A percentile compares a stretch with the other conserved stretches of the same genome.
Evolutionary conservation across 139 green algal species (phyloP).

Genomic region (Haematococcus lacustris): DNA sequence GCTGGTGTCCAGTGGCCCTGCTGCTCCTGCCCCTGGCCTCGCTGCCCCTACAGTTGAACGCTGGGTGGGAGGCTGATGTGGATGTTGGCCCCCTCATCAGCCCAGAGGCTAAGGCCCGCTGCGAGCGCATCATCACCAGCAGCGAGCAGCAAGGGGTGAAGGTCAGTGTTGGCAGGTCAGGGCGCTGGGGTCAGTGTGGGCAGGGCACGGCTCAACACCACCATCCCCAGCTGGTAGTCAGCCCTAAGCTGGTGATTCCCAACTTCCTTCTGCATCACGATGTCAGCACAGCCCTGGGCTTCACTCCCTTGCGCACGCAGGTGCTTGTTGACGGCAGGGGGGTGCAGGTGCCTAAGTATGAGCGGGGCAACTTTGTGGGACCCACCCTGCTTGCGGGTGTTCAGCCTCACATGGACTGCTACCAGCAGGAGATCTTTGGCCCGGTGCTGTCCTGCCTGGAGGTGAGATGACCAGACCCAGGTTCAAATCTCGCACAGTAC

Average conservation of each 20-base stretch:
- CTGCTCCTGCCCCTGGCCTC: neutral
- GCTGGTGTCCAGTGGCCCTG: neutral
- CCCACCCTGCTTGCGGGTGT: conserved; percentile 85
- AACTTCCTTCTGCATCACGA: neutral
- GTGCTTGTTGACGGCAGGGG: conserved; percentile 72
- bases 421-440: conserved; percentile 92
- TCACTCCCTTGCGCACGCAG: neutral
- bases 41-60: conserved; percentile 44
- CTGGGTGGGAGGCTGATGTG: conserved; percentile 61
- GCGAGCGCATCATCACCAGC: conserved; percentile 60
- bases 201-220: too few relatives aligned
- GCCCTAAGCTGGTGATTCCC: too few relatives aligned
- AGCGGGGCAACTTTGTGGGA: conserved; percentile 87
- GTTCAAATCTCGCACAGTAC: too few relatives aligned
- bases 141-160: conserved; percentile 12
- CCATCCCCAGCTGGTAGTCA: too few relatives aligned
- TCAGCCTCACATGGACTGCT: conserved; percentile 77
- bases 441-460: conserved; percentile 80
- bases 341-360: conserved; percentile 51
- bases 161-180: too few relatives aligned
- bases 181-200: too few relatives aligned
- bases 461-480: neutral
- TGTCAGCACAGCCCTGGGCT: neutral
- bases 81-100: conserved; percentile 91
- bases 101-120: conserved; percentile 47